Conservation (phyloP, 352 stramenopile genomes). For the Sclerospora graminicola region DNA sequence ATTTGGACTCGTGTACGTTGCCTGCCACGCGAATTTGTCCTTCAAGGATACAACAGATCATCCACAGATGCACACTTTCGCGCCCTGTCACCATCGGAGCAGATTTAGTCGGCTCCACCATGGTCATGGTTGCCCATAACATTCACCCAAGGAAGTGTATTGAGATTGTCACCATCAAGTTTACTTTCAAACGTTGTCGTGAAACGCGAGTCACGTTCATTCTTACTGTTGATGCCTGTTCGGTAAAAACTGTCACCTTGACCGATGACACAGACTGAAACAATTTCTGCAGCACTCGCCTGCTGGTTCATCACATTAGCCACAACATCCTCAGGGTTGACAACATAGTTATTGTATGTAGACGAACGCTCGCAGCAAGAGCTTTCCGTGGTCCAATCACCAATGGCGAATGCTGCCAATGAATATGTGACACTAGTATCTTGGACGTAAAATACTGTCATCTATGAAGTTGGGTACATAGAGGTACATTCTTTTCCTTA, state of each 20-base stretch:
- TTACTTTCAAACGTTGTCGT: slow-evolving; percentile 49
- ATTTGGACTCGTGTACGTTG: no score
- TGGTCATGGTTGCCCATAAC: slow-evolving; percentile 69
- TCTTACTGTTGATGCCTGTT: slow-evolving; percentile 39
- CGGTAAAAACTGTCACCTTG: slow-evolving; percentile 73
- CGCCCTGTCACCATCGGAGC: slow-evolving; percentile 21
- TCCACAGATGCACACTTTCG: slow-evolving; percentile 20
- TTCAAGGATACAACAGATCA: slow-evolving; percentile 23
- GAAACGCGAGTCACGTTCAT: slow-evolving; percentile 39
- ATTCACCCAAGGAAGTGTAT: slow-evolving; percentile 45
- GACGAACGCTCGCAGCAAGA: slow-evolving; percentile 57
- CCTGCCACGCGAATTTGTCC: no score
- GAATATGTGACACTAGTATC: no score
- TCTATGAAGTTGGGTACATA: no score
- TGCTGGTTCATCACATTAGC: slow-evolving; percentile 55
- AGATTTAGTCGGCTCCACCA: slow-evolving; percentile 49
- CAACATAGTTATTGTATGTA: slow-evolving; percentile 51
- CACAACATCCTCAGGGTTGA: slow-evolving; percentile 56
- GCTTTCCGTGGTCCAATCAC: no score
- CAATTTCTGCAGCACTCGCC: slow-evolving; percentile 23
- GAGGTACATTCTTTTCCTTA: no score
- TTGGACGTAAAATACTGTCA: no score
- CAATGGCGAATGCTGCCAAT: no score
- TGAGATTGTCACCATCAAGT: slow-evolving; percentile 36
- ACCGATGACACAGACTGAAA: slow-evolving; percentile 46